Conservation (phyloP, 805 yeast species). For the Candida schatavii region DNA sequence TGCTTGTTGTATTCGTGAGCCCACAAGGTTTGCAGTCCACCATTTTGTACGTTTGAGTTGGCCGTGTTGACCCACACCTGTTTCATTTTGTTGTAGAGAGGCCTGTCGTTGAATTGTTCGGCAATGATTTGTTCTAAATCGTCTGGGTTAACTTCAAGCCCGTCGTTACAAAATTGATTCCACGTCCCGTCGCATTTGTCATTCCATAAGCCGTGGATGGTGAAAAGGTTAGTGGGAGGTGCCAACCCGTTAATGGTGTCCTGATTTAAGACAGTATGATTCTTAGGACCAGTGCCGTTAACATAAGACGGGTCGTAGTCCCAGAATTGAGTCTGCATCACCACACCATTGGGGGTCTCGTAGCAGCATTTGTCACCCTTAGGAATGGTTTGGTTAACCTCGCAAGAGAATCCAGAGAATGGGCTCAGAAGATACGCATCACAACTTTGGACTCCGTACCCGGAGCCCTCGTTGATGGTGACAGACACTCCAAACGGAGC, state of each 20-base stretch:
- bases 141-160: conserved; percentile 53
- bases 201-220: conserved; percentile 88
- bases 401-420: conserved; percentile 13
- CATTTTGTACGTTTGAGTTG: conserved; percentile 46
- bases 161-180: conserved; percentile 72
- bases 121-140: conserved; percentile 40
- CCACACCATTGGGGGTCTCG: conserved; percentile 55
- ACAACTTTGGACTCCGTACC: conserved; percentile 15
- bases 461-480: background rate
- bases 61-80: conserved; percentile 70
- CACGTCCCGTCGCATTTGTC: conserved; percentile 83
- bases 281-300: conserved; percentile 1
- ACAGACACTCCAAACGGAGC: background rate
- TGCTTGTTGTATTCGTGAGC: conserved; percentile 91
- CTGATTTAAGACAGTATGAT: background rate
- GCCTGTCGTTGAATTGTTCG: conserved; percentile 42
- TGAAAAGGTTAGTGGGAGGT: conserved; percentile 60
- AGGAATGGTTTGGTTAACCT: conserved; percentile 6
- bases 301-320: conserved; percentile 48
- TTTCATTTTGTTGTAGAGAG: conserved; percentile 55
- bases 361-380: conserved; percentile 4
- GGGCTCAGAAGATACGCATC: conserved; percentile 12
- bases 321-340: conserved; percentile 91
- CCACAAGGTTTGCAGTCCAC: conserved; percentile 58
- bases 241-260: background rate